phyloP scores from a whole-genome alignment of 2,329 filamentous ascomycete species.

The Leptographium wingfieldii region DNA sequence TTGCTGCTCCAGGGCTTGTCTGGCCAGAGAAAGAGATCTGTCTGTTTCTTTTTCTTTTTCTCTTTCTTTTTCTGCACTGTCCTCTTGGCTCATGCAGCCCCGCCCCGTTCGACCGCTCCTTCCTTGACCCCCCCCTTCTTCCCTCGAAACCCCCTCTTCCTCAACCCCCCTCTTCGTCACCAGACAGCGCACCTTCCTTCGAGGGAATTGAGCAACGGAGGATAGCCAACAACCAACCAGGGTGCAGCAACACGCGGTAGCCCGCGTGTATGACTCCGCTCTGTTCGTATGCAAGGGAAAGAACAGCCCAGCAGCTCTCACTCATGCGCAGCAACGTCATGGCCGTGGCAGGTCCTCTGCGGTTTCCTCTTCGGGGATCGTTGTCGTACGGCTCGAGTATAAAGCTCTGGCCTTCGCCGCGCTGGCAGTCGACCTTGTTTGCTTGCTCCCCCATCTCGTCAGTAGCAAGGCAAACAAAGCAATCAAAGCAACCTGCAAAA shows the following conservation, averaged over 20 bases:
- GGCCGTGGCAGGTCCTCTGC: not conserved
- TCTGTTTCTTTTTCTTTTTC: not conserved
- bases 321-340: not conserved
- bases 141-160: not conserved
- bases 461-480: not conserved
- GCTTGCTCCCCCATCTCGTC: not conserved
- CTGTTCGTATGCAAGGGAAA: not conserved
- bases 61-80: not conserved
- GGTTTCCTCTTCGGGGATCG: not conserved
- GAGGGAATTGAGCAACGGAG: not conserved
- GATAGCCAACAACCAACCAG: too few relatives aligned
- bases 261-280: not conserved
- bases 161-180: not conserved
- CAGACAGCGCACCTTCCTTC: not conserved
- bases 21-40: not conserved
- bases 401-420: slow-evolving; percentile 1
- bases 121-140: not conserved
- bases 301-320: not conserved
- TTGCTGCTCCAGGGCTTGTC: not conserved
- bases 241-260: not conserved
- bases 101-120: not conserved
- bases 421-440: not conserved
- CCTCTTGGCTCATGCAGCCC: not conserved
- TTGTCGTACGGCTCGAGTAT: not conserved
- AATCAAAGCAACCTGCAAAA: not conserved